These are phyloP conservation scores for Pseudonectria foliicola DNA, from an alignment of 2,329 filamentous ascomycete species.

Conservation along the genomic window DNA sequence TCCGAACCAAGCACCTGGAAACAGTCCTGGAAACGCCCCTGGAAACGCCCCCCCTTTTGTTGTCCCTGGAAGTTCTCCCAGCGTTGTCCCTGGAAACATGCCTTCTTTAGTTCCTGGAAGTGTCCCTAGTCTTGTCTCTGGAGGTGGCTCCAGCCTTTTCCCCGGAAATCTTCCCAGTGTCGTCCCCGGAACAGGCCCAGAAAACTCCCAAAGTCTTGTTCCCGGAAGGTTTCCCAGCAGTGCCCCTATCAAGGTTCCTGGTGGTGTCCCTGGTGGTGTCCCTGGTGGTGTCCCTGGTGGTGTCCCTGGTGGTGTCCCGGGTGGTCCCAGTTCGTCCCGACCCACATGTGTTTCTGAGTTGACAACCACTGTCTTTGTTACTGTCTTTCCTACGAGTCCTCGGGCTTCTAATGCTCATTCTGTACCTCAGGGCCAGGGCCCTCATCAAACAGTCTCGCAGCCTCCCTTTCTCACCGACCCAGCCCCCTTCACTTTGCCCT, in stretches of 20 bases:
- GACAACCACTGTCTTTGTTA: conserved; percentile 42
- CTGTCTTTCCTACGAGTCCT: conserved; percentile 31
- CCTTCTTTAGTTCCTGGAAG: conserved; percentile 10
- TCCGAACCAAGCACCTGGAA: too few relatives aligned
- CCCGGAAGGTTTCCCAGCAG: conserved; percentile 3
- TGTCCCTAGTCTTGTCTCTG: conserved; percentile 9
- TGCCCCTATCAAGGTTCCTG: conserved; percentile 7
- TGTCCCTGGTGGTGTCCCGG: conserved; percentile 11
- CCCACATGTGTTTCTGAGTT: conserved; percentile 33
- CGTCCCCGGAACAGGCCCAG: conserved; percentile 7
- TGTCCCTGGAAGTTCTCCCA: conserved; percentile 1
- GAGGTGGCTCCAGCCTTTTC: conserved; percentile 1
- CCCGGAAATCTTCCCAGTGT: conserved; percentile 2
- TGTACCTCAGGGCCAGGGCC: conserved; percentile 9
- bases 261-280: conserved; percentile 3
- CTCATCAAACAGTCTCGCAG: conserved; percentile 13
- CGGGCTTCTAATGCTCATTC: conserved; percentile 10
- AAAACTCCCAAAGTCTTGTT: too few relatives aligned
- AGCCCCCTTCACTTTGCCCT: conserved; percentile 15
- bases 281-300: conserved; percentile 9
- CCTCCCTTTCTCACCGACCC: conserved; percentile 22
- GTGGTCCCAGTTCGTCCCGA: conserved; percentile 6
- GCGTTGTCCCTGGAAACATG: conserved; percentile 7
- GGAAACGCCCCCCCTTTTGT: too few relatives aligned
- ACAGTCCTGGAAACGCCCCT: too few relatives aligned